phyloP scores from a whole-genome alignment of 192 early-diverging fungal genomes.

The Rhizophagus sp. region DNA sequence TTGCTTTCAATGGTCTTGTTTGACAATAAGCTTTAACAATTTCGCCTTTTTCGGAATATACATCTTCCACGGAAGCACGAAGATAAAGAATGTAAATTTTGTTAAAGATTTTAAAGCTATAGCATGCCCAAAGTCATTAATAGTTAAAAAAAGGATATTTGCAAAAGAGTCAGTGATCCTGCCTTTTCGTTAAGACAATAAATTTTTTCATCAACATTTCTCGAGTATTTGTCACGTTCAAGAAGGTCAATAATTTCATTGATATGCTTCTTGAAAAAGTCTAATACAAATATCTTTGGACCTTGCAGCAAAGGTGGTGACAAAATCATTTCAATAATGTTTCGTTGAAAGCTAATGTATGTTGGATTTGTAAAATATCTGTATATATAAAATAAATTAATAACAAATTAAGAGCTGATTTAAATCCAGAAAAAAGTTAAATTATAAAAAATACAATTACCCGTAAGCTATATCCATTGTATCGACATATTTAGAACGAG shows the following conservation, averaged over 20 bases:
- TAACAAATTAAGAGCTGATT: background rate
- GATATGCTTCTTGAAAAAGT: slow-evolving; percentile 56
- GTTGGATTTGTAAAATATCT: slow-evolving; percentile 15
- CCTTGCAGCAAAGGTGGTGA: slow-evolving; percentile 49
- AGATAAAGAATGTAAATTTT: slow-evolving; percentile 47
- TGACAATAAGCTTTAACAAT: slow-evolving; percentile 39
- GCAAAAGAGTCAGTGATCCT: slow-evolving; percentile 47
- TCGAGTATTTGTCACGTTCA: slow-evolving; percentile 25
- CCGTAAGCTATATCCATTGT: slow-evolving; percentile 42
- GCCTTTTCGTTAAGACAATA: slow-evolving; percentile 42
- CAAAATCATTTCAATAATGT: slow-evolving; percentile 52
- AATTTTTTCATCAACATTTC: slow-evolving; percentile 31
- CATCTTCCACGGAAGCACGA: slow-evolving; percentile 35
- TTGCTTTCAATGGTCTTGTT: slow-evolving; percentile 34
- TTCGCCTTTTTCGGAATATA: slow-evolving; percentile 44
- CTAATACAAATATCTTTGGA: slow-evolving; percentile 41
- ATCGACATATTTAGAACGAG: slow-evolving; percentile 40
- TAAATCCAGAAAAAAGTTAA: background rate
- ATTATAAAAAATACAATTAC: slow-evolving; percentile 36
- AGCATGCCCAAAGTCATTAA: background rate
- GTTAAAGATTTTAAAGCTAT: slow-evolving; percentile 15
- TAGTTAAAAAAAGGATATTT: slow-evolving; percentile 46
- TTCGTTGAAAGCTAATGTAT: slow-evolving; percentile 38
- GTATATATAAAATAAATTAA: background rate
- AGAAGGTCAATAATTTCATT: slow-evolving; percentile 53